phyloP scores from a whole-genome alignment of 148 eudicot genomes.

The Nepenthes mirabilis region DNA sequence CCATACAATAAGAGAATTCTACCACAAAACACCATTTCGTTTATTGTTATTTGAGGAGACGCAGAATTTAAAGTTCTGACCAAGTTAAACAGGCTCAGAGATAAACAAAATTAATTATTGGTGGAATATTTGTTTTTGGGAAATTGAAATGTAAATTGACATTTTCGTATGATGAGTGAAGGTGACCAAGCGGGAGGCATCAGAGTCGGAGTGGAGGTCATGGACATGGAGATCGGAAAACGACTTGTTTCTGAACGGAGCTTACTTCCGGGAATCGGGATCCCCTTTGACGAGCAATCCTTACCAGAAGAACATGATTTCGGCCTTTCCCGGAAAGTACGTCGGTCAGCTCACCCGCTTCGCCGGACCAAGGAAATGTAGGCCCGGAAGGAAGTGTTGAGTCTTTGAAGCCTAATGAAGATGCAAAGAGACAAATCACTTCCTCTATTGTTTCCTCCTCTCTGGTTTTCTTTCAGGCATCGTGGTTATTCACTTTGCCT shows the following conservation, averaged over 20 bases:
- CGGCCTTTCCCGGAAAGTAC: conserved; percentile 15
- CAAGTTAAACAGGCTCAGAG: too few relatives aligned
- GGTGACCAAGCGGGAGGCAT: conserved; percentile 39
- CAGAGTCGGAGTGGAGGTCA: conserved; percentile 15
- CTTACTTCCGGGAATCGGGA: conserved; percentile 35
- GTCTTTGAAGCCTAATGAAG: neutral
- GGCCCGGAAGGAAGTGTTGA: conserved; percentile 19
- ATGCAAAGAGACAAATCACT: too few relatives aligned
- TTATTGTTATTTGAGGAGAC: too few relatives aligned
- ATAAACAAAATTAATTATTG: too few relatives aligned
- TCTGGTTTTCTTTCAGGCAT: too few relatives aligned
- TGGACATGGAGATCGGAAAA: conserved; percentile 48
- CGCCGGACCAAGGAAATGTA: conserved; percentile 38
- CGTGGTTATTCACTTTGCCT: too few relatives aligned
- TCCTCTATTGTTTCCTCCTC: too few relatives aligned
- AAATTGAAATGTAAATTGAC: too few relatives aligned
- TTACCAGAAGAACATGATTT: conserved; percentile 3
- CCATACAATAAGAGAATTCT: too few relatives aligned
- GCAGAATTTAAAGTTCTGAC: too few relatives aligned
- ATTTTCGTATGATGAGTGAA: neutral
- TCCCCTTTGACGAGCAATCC: conserved; percentile 7
- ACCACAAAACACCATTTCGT: too few relatives aligned
- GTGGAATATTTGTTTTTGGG: too few relatives aligned
- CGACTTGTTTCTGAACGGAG: conserved; percentile 44
- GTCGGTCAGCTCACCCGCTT: conserved; percentile 22